A percentile compares a stretch with the other conserved stretches of the same genome.
Evolutionary conservation across 768 basidiomycete species (phyloP).

Genomic region (Mycena alexandri): DNA sequence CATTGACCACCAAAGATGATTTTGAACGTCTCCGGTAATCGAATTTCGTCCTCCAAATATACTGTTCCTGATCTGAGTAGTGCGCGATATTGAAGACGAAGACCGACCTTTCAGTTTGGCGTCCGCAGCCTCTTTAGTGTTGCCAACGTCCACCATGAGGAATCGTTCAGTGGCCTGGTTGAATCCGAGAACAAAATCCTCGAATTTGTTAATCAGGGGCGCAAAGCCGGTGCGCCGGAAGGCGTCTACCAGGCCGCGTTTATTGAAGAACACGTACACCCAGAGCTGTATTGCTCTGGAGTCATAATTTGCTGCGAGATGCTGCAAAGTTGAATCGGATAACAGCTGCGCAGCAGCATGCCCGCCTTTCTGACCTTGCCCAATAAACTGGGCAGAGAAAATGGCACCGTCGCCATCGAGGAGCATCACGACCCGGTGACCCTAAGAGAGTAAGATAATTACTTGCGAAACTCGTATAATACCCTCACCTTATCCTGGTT

Average conservation of each 20-base stretch:
- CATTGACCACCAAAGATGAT: conserved; percentile 72
- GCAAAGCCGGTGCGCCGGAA: conserved; percentile 58
- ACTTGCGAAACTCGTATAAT: conserved; percentile 39
- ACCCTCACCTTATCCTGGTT: conserved; percentile 55
- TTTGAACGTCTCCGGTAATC: conserved; percentile 71
- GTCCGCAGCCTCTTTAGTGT: conserved; percentile 81
- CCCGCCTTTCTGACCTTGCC: conserved; percentile 70
- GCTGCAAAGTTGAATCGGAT: conserved; percentile 53
- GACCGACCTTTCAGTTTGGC: conserved; percentile 78
- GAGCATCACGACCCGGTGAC: conserved; percentile 61
- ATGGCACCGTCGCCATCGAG: conserved; percentile 78
- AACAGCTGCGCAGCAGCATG: conserved; percentile 67
- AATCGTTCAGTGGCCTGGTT: conserved; percentile 79
- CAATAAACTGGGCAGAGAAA: conserved; percentile 66
- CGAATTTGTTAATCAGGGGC: conserved; percentile 58
- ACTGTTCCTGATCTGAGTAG: conserved; percentile 46
- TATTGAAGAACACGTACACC: conserved; percentile 77
- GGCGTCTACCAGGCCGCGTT: conserved; percentile 68
- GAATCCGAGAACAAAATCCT: conserved; percentile 78
- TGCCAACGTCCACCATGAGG: conserved; percentile 77
- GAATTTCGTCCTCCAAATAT: conserved; percentile 72
- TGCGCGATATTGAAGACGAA: conserved; percentile 28
- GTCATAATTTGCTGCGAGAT: conserved; percentile 50
- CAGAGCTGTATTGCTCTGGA: conserved; percentile 65
- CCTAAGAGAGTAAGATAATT: conserved; percentile 37